phyloP scores from a whole-genome alignment of 257 asterid genomes.

The Salvia miltiorrhiza region DNA sequence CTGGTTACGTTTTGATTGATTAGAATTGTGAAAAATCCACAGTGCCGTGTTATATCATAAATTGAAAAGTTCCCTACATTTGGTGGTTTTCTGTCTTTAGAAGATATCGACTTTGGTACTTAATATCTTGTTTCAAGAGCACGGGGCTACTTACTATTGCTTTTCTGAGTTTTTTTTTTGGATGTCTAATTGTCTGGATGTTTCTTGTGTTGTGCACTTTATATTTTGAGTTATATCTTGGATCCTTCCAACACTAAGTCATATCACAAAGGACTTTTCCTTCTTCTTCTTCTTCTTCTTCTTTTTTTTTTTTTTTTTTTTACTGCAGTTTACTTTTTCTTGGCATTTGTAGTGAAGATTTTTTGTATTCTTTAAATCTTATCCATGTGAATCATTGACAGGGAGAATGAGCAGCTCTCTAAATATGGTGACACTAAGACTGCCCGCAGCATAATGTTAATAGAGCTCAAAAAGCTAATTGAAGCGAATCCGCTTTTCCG shows the following conservation, averaged over 20 bases:
- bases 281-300: too few relatives aligned
- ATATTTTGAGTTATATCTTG: background rate
- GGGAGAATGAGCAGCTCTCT: conserved; percentile 98
- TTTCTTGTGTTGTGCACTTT: background rate
- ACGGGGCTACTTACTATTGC: background rate
- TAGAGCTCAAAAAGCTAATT: conserved; percentile 88
- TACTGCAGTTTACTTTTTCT: background rate
- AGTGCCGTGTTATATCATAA: background rate
- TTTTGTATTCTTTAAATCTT: background rate
- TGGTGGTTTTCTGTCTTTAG: background rate
- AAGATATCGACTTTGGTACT: background rate
- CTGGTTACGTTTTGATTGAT: background rate
- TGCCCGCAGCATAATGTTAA: conserved; percentile 93
- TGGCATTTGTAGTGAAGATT: background rate
- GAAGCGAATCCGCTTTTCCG: conserved; percentile 99
- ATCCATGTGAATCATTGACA: conserved; percentile 34
- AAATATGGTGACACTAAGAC: conserved; percentile 98
- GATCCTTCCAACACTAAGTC: background rate
- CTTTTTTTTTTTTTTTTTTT: background rate
- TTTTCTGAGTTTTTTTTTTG: background rate
- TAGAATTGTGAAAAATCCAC: background rate
- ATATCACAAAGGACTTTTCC: background rate
- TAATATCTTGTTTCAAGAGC: conserved; percentile 3
- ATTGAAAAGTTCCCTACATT: background rate
- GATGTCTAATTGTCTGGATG: background rate